A percentile compares a stretch with the other conserved stretches of the same genome.
Conservation (phyloP, 495 filamentous ascomycete species). For the Aspergillus haitiensis region DNA sequence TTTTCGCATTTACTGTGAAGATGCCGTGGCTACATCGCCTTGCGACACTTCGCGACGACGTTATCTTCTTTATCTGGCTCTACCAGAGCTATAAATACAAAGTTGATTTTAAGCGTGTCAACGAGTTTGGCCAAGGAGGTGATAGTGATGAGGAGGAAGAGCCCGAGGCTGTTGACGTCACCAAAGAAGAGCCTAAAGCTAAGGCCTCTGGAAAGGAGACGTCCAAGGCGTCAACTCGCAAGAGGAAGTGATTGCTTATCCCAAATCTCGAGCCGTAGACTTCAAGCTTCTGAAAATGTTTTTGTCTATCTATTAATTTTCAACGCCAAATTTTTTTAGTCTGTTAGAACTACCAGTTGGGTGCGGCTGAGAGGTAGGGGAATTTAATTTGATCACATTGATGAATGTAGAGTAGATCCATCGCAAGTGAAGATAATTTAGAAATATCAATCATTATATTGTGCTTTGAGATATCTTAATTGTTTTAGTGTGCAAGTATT, state of each 20-base stretch:
- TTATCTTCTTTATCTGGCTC: slow-evolving; percentile 98
- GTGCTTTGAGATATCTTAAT: too few relatives aligned
- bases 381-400: too few relatives aligned
- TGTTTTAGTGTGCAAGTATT: too few relatives aligned
- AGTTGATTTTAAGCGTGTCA: slow-evolving; percentile 87
- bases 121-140: slow-evolving; percentile 97
- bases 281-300: not conserved
- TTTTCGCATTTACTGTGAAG: slow-evolving; percentile 98
- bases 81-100: slow-evolving; percentile 94
- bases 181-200: slow-evolving; percentile 38
- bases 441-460: too few relatives aligned
- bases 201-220: slow-evolving; percentile 39
- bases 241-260: slow-evolving; percentile 38
- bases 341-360: too few relatives aligned
- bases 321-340: too few relatives aligned
- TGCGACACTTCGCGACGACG: slow-evolving; percentile 88
- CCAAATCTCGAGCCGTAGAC: not conserved
- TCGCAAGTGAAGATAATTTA: too few relatives aligned
- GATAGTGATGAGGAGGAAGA: slow-evolving; percentile 73
- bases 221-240: slow-evolving; percentile 38
- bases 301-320: not conserved
- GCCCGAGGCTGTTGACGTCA: slow-evolving; percentile 39
- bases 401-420: too few relatives aligned
- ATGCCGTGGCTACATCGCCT: slow-evolving; percentile 97
- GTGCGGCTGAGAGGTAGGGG: too few relatives aligned